A percentile compares a stretch with the other conserved stretches of the same genome.
Evolutionary conservation across 2,329 filamentous ascomycete species (phyloP).

Genomic region (Pleurostoma richardsiae): DNA sequence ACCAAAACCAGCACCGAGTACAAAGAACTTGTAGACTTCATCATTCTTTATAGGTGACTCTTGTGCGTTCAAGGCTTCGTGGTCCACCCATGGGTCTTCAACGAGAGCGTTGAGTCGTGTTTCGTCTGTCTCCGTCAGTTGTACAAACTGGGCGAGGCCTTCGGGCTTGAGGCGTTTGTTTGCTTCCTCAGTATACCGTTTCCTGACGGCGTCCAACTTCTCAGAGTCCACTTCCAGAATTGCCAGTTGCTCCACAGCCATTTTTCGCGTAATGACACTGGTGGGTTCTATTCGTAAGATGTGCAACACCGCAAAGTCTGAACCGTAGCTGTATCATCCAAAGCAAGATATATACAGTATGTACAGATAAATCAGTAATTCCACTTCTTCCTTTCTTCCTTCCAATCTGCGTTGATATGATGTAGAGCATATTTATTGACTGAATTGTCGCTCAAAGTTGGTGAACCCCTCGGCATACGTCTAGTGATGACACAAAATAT

Average conservation of each 20-base stretch:
- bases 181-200: constrained; percentile 27
- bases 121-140: constrained; percentile 15
- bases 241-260: neutral
- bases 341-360: neutral
- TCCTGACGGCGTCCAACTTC: neutral
- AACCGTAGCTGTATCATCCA: too few species aligned
- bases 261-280: neutral
- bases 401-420: too few species aligned
- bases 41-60: constrained; percentile 16
- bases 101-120: constrained; percentile 16
- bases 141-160: constrained; percentile 24
- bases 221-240: neutral
- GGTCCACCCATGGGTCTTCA: constrained; percentile 28
- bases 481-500: too few species aligned
- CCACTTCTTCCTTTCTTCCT: too few species aligned
- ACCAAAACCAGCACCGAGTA: constrained; percentile 28
- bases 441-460: neutral
- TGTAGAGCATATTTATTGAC: neutral
- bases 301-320: too few species aligned
- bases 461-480: too few species aligned
- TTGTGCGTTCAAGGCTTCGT: constrained; percentile 20
- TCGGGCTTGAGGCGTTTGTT: constrained; percentile 25
- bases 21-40: constrained; percentile 19
- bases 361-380: too few species aligned
- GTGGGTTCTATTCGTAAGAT: too few species aligned